phyloP scores from a whole-genome alignment of 441 rosid species.

The Hura crepitans region DNA sequence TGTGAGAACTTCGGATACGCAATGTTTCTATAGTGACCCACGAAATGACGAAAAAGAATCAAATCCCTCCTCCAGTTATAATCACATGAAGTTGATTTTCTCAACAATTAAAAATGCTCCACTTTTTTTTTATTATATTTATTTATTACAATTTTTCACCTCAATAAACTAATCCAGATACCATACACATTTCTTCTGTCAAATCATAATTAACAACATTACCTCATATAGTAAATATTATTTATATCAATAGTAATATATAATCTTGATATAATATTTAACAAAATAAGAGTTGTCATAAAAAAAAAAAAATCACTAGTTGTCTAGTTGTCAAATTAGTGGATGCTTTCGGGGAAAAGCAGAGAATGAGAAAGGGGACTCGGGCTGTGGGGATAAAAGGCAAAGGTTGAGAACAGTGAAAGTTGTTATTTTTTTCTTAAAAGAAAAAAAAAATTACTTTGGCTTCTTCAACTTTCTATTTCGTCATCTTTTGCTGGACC shows the following conservation, averaged over 20 bases:
- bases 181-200: not conserved
- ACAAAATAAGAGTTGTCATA: too few relatives aligned
- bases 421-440: not conserved
- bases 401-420: slow-evolving; percentile 33
- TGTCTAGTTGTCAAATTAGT: too few relatives aligned
- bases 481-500: slow-evolving; percentile 24
- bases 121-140: not conserved
- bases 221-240: too few relatives aligned
- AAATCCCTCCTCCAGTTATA: too few relatives aligned
- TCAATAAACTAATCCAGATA: not conserved
- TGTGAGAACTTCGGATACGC: too few relatives aligned
- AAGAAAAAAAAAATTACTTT: not conserved
- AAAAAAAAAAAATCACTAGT: too few relatives aligned
- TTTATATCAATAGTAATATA: too few relatives aligned
- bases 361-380: not conserved
- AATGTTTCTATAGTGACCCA: too few relatives aligned
- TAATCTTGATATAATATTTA: too few relatives aligned
- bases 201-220: too few relatives aligned
- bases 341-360: slow-evolving; percentile 26
- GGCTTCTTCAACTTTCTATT: slow-evolving; percentile 9
- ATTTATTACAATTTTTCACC: not conserved
- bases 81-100: not conserved
- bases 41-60: too few relatives aligned
- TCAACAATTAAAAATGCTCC: not conserved
- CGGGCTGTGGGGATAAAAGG: slow-evolving; percentile 7